Base-by-base conservation (phyloP, 164 flowering plant genomes). In the Berberis vulgaris region DNA sequence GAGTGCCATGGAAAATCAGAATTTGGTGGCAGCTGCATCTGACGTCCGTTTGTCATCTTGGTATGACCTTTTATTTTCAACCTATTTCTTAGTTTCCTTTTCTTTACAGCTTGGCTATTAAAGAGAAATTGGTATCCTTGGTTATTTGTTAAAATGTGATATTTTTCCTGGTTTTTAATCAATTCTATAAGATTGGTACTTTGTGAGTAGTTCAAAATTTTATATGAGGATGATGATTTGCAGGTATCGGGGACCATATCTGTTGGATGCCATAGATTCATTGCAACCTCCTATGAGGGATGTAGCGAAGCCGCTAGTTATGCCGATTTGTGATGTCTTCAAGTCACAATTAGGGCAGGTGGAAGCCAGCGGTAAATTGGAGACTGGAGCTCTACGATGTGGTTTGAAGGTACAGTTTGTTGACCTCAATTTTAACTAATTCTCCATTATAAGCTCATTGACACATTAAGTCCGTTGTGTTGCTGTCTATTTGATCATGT, bases 281-380 rank as follows among this genome's bases (percentile, higher is more conserved):
- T 67, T 95, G 58, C 80, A 80, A 67, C 83, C 91, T 65, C 97
- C 99, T 6, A 41, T 69, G 8, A 85, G 99, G 76, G 94, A 91
- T 49, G 72, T 80, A 54, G 76, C 85, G 6, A 88, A 86, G 78
- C 99, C 99, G 49, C 73, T 91, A 13, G 67, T 84, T n/a, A 78
- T 95, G 89, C 99, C 99, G 7, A 85, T 95, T 61, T 87, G 97
- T 69, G 99, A 95, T 77, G 84, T 87, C 65, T 62, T 88, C n/a
- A 85, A 74, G 73, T 73, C 85, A 59, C 75, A 73, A 3, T 71
- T 66, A 8, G 92, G 90, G 26, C 97, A 82, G 79, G 81, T 86
- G 12, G 81, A 91, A 53, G 90, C 81, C 38, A 81, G 82, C 74
- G 99, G 99, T 43, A 95, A 95, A 78, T 66, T 95, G 80, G 99